Percentiles rank a stretch among this genome's conserved stretches.
These are phyloP conservation scores for Ambrosia artemisiifolia DNA, from an alignment of 129 eudicot genomes.

Conservation along the genomic window DNA sequence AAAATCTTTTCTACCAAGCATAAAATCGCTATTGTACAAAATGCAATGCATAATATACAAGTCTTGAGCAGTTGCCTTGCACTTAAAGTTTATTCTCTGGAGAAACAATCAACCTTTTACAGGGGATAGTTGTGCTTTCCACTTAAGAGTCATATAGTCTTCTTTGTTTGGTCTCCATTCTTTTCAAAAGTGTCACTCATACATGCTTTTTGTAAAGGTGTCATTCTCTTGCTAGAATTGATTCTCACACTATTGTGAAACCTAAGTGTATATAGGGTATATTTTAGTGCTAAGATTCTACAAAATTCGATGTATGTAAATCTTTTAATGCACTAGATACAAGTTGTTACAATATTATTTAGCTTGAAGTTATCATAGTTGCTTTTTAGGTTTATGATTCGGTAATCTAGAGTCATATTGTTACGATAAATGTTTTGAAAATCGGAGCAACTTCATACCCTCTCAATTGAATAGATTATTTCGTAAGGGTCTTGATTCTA, in stretches of 20 bases:
- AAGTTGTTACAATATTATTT: neutral
- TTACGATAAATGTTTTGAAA: neutral
- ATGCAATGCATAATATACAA: neutral
- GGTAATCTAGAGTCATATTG: neutral
- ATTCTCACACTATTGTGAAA: conserved; percentile 29
- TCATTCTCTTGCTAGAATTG: conserved; percentile 24
- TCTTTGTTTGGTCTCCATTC: neutral
- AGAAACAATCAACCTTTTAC: neutral
- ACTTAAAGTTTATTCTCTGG: neutral
- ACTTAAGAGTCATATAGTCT: neutral
- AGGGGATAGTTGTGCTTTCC: conserved; percentile 18
- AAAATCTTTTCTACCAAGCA: neutral
- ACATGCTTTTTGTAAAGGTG: conserved; percentile 27
- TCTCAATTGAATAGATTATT: neutral
- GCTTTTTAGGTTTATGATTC: conserved; percentile 5
- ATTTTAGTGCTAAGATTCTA: conserved; percentile 4
- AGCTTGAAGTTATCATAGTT: neutral
- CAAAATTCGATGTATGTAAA: neutral
- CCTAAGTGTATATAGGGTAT: conserved; percentile 8
- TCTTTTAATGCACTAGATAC: neutral
- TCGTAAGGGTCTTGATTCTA: neutral
- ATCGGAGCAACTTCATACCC: too few species aligned
- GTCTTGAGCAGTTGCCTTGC: neutral
- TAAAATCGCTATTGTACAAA: conserved; percentile 1
- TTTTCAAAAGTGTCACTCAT: conserved; percentile 21